Evolutionary conservation across 495 filamentous ascomycete genomes (phyloP), one percentile per base, ranked within the genome.

Genomic region (Zalerion maritima): DNA sequence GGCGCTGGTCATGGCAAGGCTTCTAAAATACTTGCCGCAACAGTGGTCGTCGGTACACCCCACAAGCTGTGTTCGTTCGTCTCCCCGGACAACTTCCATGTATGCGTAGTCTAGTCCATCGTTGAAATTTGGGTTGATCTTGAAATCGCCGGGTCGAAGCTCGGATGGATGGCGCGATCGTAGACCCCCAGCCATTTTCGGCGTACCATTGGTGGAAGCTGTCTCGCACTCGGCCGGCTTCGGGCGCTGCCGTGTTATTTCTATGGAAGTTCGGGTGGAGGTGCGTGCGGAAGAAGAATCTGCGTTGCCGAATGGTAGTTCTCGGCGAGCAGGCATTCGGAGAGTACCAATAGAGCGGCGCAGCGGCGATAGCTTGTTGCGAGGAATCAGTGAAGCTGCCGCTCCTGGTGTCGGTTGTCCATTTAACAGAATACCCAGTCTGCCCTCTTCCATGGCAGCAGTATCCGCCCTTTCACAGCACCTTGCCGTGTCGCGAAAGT

Each of bases 11-110:
- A 59, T 63, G 36, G 61, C 77, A 46, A 84, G 63, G 9, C 61
- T 61, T n/a, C 69, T 63, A 42, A 87, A 84, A 11, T 64, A 59
- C 19, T 60, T 64, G 24, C 85, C 84, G 45, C 85, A 92, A 54
- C 85, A 94, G 14, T 67, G 60, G 1, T 72, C 60, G 20, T 75
- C 67, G 4, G 71, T 78, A 47, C 89, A 97, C 3, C 82, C 81
- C n/a, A 65, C 58, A 5, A 92, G 57, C 40, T 75, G 79, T 34
- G 73, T 72, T n/a, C 83, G 76, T 14, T 75, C 71, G 11, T 77
- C 67, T 19, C 62, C 71, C 28, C 89, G 77, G 25, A 94, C 69
- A 10, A 81, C 73, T 34, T 83, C 75, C 9, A 60, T 54, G 47
- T 73, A 94, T 6, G 84, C 81, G 41, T 71, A 82, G 24, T 73